Base-by-base conservation (phyloP, 306 rosid species). In the Quercus alba region DNA sequence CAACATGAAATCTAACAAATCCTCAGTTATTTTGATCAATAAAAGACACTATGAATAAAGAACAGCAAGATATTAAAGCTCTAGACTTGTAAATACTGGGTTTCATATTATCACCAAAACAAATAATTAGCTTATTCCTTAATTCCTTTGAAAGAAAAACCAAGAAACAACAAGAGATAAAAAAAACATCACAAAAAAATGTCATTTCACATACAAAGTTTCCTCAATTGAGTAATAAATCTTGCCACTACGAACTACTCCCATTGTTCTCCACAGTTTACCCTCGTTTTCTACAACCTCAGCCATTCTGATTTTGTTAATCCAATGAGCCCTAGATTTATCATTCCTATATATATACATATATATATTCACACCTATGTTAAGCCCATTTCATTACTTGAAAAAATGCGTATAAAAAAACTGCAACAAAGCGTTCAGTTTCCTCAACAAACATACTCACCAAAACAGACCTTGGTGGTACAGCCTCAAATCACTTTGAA, bases 201-300 rank as follows among this genome's bases (percentile, higher is more conserved):
- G 56, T 31, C 26, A 75, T 82, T 80, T 72, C 80, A 90, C 97
- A 81, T 87, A 93, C 99, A 91, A 76, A 76, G 87, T 87, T 81
- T 93, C 99, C 82, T 91, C 95, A 56, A 89, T 84, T 26, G 93
- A 89, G 85, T 83, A 90, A 83, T 89, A 93, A 73, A 75, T 81
- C 80, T 84, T 86, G 76, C 89, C 87, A 30, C 67, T n/a, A 12
- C 89, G 89, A 81, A 83, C 88, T 75, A 90, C 85, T 75, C 94
- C 97, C 38, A 94, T 87, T 58, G 97, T 86, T 55, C 80, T 90
- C 93, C 94, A 90, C 85, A 84, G 75, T 70, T 85, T 82, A 2
- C 99, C 97, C 85, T 78, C 90, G 51, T 80, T 88, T 83, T 87
- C 91, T 75, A 81, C 55, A 21, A 90, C 83, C 78, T 95, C 88